phyloP scores from a whole-genome alignment of 192 early-diverging fungal species.

The Kickxella alabastrina region DNA sequence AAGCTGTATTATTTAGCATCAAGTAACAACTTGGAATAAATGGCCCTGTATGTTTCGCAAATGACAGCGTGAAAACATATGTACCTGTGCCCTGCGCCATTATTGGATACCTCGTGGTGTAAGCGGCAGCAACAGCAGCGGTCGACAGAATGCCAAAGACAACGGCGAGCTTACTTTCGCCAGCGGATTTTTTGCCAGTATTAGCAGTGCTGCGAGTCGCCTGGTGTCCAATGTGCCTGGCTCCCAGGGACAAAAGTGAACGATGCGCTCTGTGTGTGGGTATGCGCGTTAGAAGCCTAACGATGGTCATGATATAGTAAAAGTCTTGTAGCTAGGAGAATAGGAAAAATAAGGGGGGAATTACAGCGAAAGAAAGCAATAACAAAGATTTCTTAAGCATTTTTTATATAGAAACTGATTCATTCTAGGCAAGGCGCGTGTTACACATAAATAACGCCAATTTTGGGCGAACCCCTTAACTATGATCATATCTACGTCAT shows the following conservation, averaged over 20 bases:
- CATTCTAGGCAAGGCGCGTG: too few relatives aligned
- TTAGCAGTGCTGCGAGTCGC: conserved; percentile 1
- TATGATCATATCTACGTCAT: too few relatives aligned
- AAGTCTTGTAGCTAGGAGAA: conserved; percentile 4
- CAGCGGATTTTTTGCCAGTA: not conserved
- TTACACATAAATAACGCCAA: too few relatives aligned
- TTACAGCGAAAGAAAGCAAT: too few relatives aligned
- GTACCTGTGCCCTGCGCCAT: conserved; percentile 26
- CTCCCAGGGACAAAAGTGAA: not conserved
- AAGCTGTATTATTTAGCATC: conserved; percentile 3
- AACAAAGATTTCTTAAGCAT: too few relatives aligned
- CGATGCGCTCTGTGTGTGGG: conserved; percentile 3
- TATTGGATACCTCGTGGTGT: conserved; percentile 13
- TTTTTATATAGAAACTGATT: too few relatives aligned
- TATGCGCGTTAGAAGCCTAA: conserved; percentile 19
- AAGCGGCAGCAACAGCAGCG: not conserved
- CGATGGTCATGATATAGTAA: conserved; percentile 21
- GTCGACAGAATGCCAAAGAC: conserved; percentile 1
- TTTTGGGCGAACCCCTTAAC: too few relatives aligned
- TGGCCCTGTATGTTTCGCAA: too few relatives aligned
- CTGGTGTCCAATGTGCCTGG: not conserved
- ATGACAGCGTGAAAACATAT: not conserved
- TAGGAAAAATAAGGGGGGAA: too few relatives aligned
- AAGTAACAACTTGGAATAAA: too few relatives aligned
- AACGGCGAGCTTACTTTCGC: not conserved